Conservation (phyloP, 352 stramenopile species). For the Achlya hypogyna region DNA sequence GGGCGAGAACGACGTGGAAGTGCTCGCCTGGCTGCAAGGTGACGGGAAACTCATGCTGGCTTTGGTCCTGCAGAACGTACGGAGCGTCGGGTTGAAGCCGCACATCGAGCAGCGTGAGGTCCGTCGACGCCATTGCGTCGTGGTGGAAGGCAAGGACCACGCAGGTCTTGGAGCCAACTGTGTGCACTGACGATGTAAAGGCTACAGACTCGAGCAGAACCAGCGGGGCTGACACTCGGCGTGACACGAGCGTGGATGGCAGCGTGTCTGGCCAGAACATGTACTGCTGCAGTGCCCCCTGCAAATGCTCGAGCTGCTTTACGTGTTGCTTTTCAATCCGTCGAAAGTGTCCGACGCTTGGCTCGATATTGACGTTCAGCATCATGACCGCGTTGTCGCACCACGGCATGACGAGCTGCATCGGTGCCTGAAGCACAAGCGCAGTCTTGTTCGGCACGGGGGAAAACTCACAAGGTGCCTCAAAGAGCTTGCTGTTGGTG, state of each 20-base stretch:
- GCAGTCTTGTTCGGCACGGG: background rate
- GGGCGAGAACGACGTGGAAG: background rate
- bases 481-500: background rate
- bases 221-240: background rate
- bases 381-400: background rate
- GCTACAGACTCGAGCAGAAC: background rate
- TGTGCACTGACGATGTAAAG: background rate
- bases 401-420: background rate
- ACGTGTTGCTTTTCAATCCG: background rate
- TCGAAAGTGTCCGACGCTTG: background rate
- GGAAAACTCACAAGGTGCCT: background rate
- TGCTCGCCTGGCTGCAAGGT: background rate
- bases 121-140: background rate
- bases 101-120: background rate
- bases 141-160: background rate
- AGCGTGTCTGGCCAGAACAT: conserved; percentile 4
- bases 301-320: background rate
- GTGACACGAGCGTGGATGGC: background rate
- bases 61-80: background rate
- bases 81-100: background rate
- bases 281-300: background rate
- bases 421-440: background rate
- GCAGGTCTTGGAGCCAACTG: background rate
- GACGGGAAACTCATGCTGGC: background rate
- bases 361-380: background rate